Percentiles rank a stretch among this genome's conserved stretches.
These are phyloP conservation scores for Pyricularia pennisetigena DNA, from an alignment of 2,329 filamentous ascomycete species.

Conservation along the genomic window DNA sequence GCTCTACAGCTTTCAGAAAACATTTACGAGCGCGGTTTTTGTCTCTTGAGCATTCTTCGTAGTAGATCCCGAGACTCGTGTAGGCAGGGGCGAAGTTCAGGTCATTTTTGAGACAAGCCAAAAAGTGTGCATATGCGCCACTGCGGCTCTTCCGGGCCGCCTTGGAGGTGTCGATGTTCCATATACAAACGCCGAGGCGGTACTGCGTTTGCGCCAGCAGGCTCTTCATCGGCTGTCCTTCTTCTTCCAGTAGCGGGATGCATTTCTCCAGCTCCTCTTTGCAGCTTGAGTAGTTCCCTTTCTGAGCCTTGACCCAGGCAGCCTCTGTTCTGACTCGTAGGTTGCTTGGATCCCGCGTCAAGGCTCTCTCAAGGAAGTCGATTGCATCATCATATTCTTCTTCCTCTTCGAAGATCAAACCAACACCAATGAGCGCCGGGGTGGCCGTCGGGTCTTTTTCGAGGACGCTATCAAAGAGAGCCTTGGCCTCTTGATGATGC, in stretches of 20 bases:
- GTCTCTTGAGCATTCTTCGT: slow-evolving; percentile 83
- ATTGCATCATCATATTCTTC: slow-evolving; percentile 78
- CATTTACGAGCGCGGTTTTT: slow-evolving; percentile 80
- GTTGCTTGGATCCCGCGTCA: slow-evolving; percentile 64
- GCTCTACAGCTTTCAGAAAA: slow-evolving; percentile 91
- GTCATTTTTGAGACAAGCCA: slow-evolving; percentile 76
- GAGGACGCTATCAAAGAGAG: slow-evolving; percentile 76
- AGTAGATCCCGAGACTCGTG: slow-evolving; percentile 82
- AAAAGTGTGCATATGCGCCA: slow-evolving; percentile 74
- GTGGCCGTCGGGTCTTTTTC: slow-evolving; percentile 67
- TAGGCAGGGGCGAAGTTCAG: slow-evolving; percentile 85
- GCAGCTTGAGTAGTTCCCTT: slow-evolving; percentile 62
- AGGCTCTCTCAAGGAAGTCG: slow-evolving; percentile 67
- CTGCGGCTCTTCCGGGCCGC: slow-evolving; percentile 68
- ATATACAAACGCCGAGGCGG: slow-evolving; percentile 76
- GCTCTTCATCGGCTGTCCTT: slow-evolving; percentile 48
- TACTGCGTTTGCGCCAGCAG: slow-evolving; percentile 82
- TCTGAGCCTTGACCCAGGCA: slow-evolving; percentile 84
- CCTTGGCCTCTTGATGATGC: slow-evolving; percentile 79
- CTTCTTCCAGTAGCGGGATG: slow-evolving; percentile 52
- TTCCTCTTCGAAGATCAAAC: slow-evolving; percentile 86
- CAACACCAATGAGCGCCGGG: slow-evolving; percentile 76
- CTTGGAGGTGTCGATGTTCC: slow-evolving; percentile 70
- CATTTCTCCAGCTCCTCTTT: slow-evolving; percentile 61
- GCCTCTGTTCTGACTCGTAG: slow-evolving; percentile 74